Evolutionary conservation across 352 stramenopile genomes (phyloP), one percentile per base, ranked within the genome.

Genomic region (Pythium periplocum): DNA sequence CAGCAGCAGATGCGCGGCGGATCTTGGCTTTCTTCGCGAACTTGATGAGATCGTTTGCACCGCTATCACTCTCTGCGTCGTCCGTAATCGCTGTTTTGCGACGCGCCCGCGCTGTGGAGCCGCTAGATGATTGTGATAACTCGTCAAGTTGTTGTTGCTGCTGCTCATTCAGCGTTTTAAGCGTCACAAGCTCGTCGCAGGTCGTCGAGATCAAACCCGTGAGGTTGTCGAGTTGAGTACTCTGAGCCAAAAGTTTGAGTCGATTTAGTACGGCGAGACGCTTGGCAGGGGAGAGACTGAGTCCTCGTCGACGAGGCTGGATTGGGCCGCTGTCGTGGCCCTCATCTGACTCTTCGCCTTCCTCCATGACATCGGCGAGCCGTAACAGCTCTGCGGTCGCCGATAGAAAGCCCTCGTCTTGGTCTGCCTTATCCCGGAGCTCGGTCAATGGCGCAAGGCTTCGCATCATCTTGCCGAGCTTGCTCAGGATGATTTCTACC

Each of bases 401-500:
- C 2, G 17, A 17, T 10, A 5, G 49, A 12, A 5, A 9, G 4
- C 30, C 32, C 2, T 26, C n/a, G 33, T 54, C 64, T 6, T 43
- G 49, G 40, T 9, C 53, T 2, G n/a, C 48, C 8, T 55, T 58
- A 39, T 59, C 54, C 12, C 57, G 37, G 33, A 66, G 61, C 17
- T 74, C 69, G 1, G 71, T 53, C 4, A 88, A 55, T 9, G 69
- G 65, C 30, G 66, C 71, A n/a, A 87, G 66, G 26, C 61, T 79
- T 26, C 75, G 75, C 44, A 88, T 71, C 48, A 88, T 79, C 37
- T 78, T 84, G 51, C 73, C 68, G 9, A 86, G 48, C 48, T 86
- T 85, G 9, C 61, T 53, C 36, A 88, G 65, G 35, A 86, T 46
- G 17, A 71, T 8, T 26, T 69, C 57, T 50, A 80, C 68, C 0